Evolutionary conservation across 805 yeast genomes (phyloP), one percentile per base, ranked within the genome.

Genomic region (Cyberlindnera veronae): DNA sequence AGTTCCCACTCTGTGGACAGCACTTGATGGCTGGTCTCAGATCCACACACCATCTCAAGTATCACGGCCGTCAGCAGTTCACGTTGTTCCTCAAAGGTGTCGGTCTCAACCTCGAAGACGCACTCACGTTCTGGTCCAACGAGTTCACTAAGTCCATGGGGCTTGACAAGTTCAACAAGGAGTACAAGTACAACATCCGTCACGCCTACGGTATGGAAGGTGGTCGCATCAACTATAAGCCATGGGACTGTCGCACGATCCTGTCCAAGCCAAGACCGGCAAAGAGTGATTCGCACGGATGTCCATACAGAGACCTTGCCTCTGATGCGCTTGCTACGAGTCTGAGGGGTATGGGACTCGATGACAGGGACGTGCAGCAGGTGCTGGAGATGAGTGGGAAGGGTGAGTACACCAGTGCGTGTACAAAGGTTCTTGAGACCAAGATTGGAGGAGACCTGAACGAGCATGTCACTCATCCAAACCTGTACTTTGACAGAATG

Each of bases 151-250:
- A 73, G 69, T 14, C 72, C 10, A 73, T 82, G 63, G 72, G 81
- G 5, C 60, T 77, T 39, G 96, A 88, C 39, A 77, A 78, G 52
- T 89, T 90, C 64, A 78, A 82, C 61, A 90, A 89, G 63, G 95
- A 91, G 57, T 90, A 91, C 68, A 72, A 77, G 45, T 93, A 93
- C 69, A 86, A 85, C 53, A 77, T 93, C 55, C 74, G 95, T 45
- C 97, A 93, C 62, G 76, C 74, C 46, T 93, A 91, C 60, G 99
- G 98, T 35, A 68, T 87, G 42, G 96, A 87, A 64, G 99, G 99
- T 51, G 82, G 83, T 11, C 69, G 96, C 45, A 83, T 79, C 53
- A 85, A 88, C 53, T 89, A 88, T 63, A 76, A 77, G 53, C 95
- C 98, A 3, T 76, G 84, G 82, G 84, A 81, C 57, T 93, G 97